Percentiles rank a stretch among this genome's conserved stretches.
These are phyloP conservation scores for Phytopythium aichiense DNA, from an alignment of 352 stramenopile genomes.

Conservation along the genomic window DNA sequence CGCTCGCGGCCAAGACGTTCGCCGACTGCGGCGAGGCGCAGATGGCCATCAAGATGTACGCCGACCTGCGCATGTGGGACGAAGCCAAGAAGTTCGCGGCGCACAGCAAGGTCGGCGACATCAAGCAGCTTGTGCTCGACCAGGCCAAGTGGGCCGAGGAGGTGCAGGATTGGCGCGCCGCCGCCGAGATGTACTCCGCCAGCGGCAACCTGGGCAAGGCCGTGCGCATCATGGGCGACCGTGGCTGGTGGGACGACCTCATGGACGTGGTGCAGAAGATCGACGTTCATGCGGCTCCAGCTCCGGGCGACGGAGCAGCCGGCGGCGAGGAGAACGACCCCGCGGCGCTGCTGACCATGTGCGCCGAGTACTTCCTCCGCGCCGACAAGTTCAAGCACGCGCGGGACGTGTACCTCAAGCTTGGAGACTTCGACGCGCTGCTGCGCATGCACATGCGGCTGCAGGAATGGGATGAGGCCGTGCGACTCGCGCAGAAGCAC, in stretches of 20 bases:
- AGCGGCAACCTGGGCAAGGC: constrained; percentile 80
- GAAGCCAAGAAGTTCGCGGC: constrained; percentile 91
- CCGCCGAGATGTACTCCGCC: constrained; percentile 90
- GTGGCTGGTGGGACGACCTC: constrained; percentile 85
- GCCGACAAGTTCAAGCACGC: constrained; percentile 74
- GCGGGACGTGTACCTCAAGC: constrained; percentile 77
- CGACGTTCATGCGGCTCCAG: constrained; percentile 29
- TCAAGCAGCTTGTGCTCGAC: constrained; percentile 83
- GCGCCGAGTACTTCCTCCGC: constrained; percentile 64
- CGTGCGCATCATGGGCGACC: constrained; percentile 83
- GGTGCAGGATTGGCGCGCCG: constrained; percentile 88
- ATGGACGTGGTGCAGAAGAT: constrained; percentile 67
- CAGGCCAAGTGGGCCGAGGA: constrained; percentile 93
- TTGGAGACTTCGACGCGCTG: constrained; percentile 79
- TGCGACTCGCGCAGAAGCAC: constrained; percentile 85
- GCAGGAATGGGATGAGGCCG: constrained; percentile 91
- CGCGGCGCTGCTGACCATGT: constrained; percentile 43
- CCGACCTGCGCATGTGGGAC: constrained; percentile 91
- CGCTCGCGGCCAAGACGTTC: constrained; percentile 89
- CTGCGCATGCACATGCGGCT: constrained; percentile 89
- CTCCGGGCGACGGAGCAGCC: not conserved
- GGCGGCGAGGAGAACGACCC: not conserved
- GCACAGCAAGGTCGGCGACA: constrained; percentile 75
- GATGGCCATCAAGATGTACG: constrained; percentile 92
- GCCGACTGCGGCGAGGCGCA: constrained; percentile 73